Evolutionary conservation across 768 basidiomycete species (phyloP).

Genomic region (Tricholoma terreum): DNA sequence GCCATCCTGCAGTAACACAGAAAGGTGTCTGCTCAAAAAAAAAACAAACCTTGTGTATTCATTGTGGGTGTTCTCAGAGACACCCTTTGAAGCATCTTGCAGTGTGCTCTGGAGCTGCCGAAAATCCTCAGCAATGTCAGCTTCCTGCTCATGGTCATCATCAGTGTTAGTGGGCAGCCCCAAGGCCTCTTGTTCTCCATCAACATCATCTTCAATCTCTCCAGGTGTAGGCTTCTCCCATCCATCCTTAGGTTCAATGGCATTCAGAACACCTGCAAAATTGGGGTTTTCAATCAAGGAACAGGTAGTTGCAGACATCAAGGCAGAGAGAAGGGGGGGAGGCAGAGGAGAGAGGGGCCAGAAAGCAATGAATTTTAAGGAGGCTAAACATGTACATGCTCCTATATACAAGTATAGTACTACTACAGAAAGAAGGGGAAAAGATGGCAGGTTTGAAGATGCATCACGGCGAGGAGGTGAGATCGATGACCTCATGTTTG

Average conservation of each 20-base stretch:
- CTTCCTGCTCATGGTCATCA: too few relatives aligned
- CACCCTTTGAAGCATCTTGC: not conserved
- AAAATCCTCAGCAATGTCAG: not conserved
- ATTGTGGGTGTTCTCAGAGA: not conserved
- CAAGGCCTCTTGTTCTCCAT: not conserved
- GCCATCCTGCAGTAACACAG: not conserved
- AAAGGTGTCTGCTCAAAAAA: not conserved
- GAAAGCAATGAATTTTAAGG: not conserved
- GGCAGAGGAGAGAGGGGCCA: not conserved
- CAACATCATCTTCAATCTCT: not conserved
- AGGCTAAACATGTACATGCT: not conserved
- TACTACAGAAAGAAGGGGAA: not conserved
- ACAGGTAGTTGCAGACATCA: not conserved
- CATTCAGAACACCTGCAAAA: not conserved
- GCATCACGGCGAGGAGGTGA: not conserved
- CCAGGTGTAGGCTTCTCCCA: not conserved
- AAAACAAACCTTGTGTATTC: not conserved
- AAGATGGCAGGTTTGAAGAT: not conserved
- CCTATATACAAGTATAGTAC: not conserved
- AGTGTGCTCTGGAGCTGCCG: not conserved
- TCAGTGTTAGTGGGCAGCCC: not conserved
- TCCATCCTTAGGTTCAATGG: not conserved
- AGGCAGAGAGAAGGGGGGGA: too few relatives aligned
- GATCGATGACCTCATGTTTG: not conserved
- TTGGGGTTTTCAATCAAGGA: not conserved